These are phyloP conservation scores for Aspergillus calidoustus DNA, from an alignment of 2,329 filamentous ascomycete genomes.

Conservation along the genomic window DNA sequence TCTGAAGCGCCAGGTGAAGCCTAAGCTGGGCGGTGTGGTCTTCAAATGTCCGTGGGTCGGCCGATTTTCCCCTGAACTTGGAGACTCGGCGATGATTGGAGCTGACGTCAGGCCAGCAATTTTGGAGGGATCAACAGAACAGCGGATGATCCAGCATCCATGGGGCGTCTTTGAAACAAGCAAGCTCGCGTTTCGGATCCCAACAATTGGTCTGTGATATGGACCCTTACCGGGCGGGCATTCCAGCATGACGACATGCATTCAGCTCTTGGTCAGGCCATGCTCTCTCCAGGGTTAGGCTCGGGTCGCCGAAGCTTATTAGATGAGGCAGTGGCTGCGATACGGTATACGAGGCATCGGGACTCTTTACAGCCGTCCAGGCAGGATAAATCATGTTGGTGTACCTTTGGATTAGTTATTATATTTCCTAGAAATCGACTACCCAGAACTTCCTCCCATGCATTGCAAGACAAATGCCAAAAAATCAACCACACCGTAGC, in stretches of 20 bases:
- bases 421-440: not conserved
- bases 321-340: not conserved
- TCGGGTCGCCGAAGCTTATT: not conserved
- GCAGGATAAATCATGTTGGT: not conserved
- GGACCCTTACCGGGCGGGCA: not conserved
- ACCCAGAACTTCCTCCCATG: not conserved
- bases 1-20: not conserved
- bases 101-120: constrained; percentile 8
- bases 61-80: constrained; percentile 8
- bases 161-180: not conserved
- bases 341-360: no score
- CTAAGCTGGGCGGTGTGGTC: constrained; percentile 7
- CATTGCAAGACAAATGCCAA: not conserved
- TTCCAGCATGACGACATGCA: not conserved
- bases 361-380: not conserved
- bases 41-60: constrained; percentile 3
- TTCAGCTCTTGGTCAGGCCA: not conserved
- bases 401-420: not conserved
- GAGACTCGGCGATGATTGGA: not conserved
- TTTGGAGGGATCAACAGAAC: not conserved
- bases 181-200: not conserved
- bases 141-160: not conserved
- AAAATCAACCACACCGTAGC: not conserved
- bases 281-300: not conserved
- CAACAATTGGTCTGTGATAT: not conserved